Evolutionary conservation across 139 green algal genomes (phyloP).

Genomic region (Coelastrella sp.): DNA sequence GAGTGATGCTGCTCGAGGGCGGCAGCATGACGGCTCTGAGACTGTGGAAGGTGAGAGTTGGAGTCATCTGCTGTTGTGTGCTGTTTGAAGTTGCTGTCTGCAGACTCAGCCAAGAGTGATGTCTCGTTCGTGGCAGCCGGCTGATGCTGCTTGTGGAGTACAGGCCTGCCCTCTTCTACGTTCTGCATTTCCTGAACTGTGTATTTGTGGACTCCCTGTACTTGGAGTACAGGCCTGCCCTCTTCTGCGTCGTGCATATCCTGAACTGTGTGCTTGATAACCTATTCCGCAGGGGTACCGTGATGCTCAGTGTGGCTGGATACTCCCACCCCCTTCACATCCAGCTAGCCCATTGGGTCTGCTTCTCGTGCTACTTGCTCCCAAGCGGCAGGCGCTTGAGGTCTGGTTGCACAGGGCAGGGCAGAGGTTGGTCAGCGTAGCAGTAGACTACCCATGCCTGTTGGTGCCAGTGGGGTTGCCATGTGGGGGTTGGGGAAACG

Average conservation of each 20-base stretch:
- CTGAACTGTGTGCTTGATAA: neutral
- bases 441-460: constrained; percentile 28
- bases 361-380: constrained; percentile 68
- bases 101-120: too few relatives aligned
- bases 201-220: neutral
- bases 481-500: constrained; percentile 41
- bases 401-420: constrained; percentile 53
- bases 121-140: too few relatives aligned
- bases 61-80: too few relatives aligned
- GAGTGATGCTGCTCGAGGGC: constrained; percentile 72
- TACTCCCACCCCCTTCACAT: constrained; percentile 47
- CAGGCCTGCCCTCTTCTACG: neutral
- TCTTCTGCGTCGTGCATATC: neutral
- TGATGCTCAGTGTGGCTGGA: constrained; percentile 73
- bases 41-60: constrained; percentile 69
- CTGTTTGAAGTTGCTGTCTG: too few relatives aligned
- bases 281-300: constrained; percentile 72
- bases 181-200: neutral
- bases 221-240: neutral
- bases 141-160: too few relatives aligned
- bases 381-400: constrained; percentile 48
- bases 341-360: neutral
- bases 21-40: constrained; percentile 53
- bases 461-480: constrained; percentile 34
- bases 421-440: constrained; percentile 9